phyloP scores from a whole-genome alignment of 129 eudicot genomes.

The Pittosporum tobira region DNA sequence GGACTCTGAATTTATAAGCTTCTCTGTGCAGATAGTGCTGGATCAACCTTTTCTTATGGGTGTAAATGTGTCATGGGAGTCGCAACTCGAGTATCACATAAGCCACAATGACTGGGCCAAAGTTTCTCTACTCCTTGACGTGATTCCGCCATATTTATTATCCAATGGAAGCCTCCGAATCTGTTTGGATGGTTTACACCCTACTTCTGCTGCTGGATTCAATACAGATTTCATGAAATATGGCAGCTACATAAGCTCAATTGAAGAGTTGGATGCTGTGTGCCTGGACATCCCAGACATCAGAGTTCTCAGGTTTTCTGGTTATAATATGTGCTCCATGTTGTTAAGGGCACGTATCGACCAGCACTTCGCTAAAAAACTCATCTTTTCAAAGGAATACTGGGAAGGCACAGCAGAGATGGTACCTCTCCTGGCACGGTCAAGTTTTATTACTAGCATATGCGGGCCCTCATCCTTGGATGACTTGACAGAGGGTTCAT shows the following conservation, averaged over 20 bases:
- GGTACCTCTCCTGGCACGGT: conserved; percentile 60
- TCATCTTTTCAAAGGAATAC: conserved; percentile 64
- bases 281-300: conserved; percentile 60
- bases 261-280: conserved; percentile 80
- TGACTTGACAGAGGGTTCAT: conserved; percentile 37
- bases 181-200: conserved; percentile 62
- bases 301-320: conserved; percentile 42
- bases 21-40: conserved; percentile 59
- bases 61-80: conserved; percentile 74
- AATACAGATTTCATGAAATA: conserved; percentile 40
- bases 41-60: conserved; percentile 76
- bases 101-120: conserved; percentile 76
- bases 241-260: conserved; percentile 47
- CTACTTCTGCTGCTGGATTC: conserved; percentile 40
- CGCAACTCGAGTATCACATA: conserved; percentile 82
- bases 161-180: conserved; percentile 55
- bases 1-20: conserved; percentile 14
- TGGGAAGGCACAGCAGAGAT: conserved; percentile 67
- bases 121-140: conserved; percentile 62
- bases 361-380: conserved; percentile 58
- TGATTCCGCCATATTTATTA: conserved; percentile 60
- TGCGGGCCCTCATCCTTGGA: conserved; percentile 19
- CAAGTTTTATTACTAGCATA: conserved; percentile 46
- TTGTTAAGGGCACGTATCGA: conserved; percentile 74
- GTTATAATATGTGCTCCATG: conserved; percentile 47